These are phyloP conservation scores for Trichosporon asahii DNA, from an alignment of 1,284 basidiomycete species.

Conservation along the genomic window DNA sequence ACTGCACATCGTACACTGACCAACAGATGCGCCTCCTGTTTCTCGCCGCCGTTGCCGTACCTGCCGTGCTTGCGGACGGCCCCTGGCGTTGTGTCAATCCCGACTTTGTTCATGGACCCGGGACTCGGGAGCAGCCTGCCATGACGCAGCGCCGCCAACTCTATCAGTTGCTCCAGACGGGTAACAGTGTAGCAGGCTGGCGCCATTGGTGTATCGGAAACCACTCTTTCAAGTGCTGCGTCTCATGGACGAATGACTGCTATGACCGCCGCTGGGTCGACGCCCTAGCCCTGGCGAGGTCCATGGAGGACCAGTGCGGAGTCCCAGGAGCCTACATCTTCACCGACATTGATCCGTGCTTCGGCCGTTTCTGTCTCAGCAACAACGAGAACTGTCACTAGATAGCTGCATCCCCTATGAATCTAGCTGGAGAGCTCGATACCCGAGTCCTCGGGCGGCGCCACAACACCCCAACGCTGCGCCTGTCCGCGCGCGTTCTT, in stretches of 20 bases:
- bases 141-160: neutral
- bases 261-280: neutral
- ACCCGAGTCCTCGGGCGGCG: constrained; percentile 71
- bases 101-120: no score
- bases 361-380: neutral
- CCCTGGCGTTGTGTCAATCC: no score
- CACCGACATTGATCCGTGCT: neutral
- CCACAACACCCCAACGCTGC: constrained; percentile 60
- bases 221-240: neutral
- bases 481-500: constrained; percentile 80
- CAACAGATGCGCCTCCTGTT: neutral
- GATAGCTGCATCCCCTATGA: neutral
- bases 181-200: neutral
- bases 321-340: no score
- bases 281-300: no score
- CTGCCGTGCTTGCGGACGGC: neutral
- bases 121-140: no score
- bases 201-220: neutral
- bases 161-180: neutral
- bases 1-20: neutral
- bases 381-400: neutral
- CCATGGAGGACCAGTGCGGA: no score
- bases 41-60: neutral
- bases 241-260: neutral
- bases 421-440: constrained; percentile 56